phyloP scores from a whole-genome alignment of 352 stramenopile species.

The Phytopythium kandeliae region DNA sequence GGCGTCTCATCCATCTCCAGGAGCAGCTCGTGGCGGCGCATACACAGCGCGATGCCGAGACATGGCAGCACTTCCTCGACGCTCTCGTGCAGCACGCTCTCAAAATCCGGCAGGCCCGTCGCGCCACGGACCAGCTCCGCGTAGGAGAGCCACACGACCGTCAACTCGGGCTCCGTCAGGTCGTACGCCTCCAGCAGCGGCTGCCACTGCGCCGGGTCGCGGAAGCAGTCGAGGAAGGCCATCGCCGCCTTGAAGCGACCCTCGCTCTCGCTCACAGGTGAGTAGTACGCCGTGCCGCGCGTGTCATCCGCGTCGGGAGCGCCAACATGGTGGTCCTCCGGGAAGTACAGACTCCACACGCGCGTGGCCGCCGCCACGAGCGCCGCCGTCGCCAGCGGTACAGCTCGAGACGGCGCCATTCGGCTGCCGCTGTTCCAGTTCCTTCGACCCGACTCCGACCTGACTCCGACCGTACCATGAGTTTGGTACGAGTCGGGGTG shows the following conservation, averaged over 20 bases:
- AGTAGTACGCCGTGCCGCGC: slow-evolving; percentile 36
- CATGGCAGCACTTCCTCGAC: slow-evolving; percentile 54
- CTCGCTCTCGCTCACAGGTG: slow-evolving; percentile 39
- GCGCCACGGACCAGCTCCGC: slow-evolving; percentile 38
- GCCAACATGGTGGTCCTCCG: slow-evolving; percentile 53
- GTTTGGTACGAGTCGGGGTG: too few relatives aligned
- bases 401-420: slow-evolving; percentile 1
- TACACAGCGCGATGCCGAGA: slow-evolving; percentile 61
- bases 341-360: slow-evolving; percentile 79
- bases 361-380: slow-evolving; percentile 44
- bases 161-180: slow-evolving; percentile 36
- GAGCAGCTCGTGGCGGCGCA: slow-evolving; percentile 51
- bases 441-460: too few relatives aligned
- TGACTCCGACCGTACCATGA: too few relatives aligned
- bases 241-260: slow-evolving; percentile 50
- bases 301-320: slow-evolving; percentile 30
- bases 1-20: slow-evolving; percentile 44
- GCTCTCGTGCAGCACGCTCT: slow-evolving; percentile 45
- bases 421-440: too few relatives aligned
- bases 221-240: slow-evolving; percentile 55
- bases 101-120: slow-evolving; percentile 41
- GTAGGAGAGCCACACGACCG: slow-evolving; percentile 50
- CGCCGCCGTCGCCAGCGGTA: too few relatives aligned
- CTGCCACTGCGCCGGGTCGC: slow-evolving; percentile 39
- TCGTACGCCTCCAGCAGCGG: slow-evolving; percentile 47